Percentiles rank a stretch among this genome's conserved stretches.
Conservation (phyloP, 352 stramenopile genomes). For the Phytopythium delawarense region DNA sequence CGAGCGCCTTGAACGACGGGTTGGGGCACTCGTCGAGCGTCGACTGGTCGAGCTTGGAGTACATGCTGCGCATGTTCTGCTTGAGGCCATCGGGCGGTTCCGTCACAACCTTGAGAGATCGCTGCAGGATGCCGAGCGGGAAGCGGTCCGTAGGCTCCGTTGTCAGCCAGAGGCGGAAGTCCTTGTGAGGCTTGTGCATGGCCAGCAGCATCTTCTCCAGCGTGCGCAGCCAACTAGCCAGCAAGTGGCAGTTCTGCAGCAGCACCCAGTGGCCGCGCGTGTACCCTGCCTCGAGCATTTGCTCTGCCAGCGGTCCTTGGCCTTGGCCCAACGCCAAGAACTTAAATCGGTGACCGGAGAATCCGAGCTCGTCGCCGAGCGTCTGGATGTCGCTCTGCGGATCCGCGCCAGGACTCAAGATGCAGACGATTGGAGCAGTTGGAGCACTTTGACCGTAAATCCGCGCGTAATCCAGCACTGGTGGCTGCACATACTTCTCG, state of each 20-base stretch:
- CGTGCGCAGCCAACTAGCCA: constrained; percentile 91
- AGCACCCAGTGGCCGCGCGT: constrained; percentile 88
- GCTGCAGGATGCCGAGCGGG: constrained; percentile 93
- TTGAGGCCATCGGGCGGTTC: constrained; percentile 95
- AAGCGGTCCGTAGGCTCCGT: constrained; percentile 95
- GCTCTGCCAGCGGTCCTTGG: constrained; percentile 91
- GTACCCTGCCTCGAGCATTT: constrained; percentile 91
- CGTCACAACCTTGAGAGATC: constrained; percentile 94
- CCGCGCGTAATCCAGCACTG: constrained; percentile 91
- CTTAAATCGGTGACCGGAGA: constrained; percentile 89
- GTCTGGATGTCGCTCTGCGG: constrained; percentile 93
- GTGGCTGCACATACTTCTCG: constrained; percentile 94
- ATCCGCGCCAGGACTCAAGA: constrained; percentile 91
- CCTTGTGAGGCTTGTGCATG: constrained; percentile 91
- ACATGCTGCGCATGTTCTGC: constrained; percentile 95
- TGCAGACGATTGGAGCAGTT: constrained; percentile 92
- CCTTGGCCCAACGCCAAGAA: constrained; percentile 94
- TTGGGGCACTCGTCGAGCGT: constrained; percentile 93
- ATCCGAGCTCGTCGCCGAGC: constrained; percentile 89
- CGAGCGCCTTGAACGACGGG: constrained; percentile 87
- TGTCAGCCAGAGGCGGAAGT: constrained; percentile 95
- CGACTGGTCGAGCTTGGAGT: constrained; percentile 87
- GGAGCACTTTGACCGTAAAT: constrained; percentile 90
- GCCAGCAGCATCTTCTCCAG: constrained; percentile 92
- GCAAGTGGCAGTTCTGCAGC: constrained; percentile 95